These are phyloP conservation scores for Linnemannia exigua DNA, from an alignment of 192 early-diverging fungal genomes.

Conservation along the genomic window DNA sequence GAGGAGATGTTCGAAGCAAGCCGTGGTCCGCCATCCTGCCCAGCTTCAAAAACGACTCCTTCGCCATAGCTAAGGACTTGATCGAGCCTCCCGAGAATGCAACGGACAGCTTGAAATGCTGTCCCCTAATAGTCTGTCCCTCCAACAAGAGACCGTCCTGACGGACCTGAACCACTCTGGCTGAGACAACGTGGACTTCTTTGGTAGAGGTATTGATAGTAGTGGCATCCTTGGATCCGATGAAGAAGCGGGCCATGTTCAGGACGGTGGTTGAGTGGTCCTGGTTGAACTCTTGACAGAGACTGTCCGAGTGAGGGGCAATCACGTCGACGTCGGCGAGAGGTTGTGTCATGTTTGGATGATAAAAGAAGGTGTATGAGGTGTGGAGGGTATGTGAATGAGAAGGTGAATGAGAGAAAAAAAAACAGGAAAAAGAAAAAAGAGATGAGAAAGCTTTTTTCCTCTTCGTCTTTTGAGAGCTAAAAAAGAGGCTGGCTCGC, in stretches of 20 bases:
- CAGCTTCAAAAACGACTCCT: constrained; percentile 6
- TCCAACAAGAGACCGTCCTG: constrained; percentile 13
- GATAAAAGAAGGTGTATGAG: not conserved
- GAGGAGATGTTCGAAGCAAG: not conserved
- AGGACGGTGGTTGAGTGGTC: constrained; percentile 7
- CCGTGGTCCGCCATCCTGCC: constrained; percentile 8
- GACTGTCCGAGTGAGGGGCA: constrained; percentile 19
- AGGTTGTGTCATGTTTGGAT: not conserved
- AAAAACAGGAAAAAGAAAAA: not conserved
- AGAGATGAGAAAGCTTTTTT: not conserved
- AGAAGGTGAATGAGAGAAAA: not conserved
- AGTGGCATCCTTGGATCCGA: not conserved
- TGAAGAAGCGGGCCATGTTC: constrained; percentile 1
- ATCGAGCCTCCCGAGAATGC: not conserved
- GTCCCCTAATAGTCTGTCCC: not conserved
- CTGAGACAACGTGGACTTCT: not conserved
- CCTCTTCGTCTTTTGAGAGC: too few relatives aligned
- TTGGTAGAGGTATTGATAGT: too few relatives aligned
- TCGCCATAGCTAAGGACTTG: constrained; percentile 5
- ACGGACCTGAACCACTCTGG: constrained; percentile 1
- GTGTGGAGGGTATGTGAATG: not conserved
- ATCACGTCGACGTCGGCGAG: not conserved
- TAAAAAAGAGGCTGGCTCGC: not conserved
- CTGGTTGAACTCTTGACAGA: constrained; percentile 20
- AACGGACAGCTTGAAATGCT: not conserved